Conservation (phyloP, 2,329 filamentous ascomycete species). For the Chrysoporthe austroafricana region DNA sequence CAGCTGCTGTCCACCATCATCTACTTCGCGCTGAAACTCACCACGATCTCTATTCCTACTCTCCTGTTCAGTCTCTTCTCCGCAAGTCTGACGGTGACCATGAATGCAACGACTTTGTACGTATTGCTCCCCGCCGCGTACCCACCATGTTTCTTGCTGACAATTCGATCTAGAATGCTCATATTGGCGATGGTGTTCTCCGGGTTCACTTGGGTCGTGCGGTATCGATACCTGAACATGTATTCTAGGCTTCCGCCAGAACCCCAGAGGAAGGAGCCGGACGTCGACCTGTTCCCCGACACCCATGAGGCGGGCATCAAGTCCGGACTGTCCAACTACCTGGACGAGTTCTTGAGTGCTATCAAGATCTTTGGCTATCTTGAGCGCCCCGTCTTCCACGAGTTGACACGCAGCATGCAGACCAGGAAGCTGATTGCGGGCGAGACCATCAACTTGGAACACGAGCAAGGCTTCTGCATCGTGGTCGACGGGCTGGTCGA, state of each 20-base stretch:
- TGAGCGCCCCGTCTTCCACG: constrained; percentile 95
- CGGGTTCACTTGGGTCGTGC: constrained; percentile 89
- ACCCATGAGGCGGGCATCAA: constrained; percentile 88
- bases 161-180: constrained; percentile 60
- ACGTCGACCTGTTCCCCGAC: constrained; percentile 93
- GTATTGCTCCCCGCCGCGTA: constrained; percentile 36
- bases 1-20: constrained; percentile 61
- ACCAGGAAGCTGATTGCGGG: constrained; percentile 94
- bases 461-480: constrained; percentile 97
- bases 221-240: constrained; percentile 96
- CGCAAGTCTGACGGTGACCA: constrained; percentile 92
- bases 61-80: constrained; percentile 89
- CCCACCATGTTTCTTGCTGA: constrained; percentile 29
- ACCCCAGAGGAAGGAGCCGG: constrained; percentile 92
- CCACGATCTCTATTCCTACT: constrained; percentile 86
- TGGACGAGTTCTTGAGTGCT: constrained; percentile 96
- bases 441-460: constrained; percentile 91
- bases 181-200: constrained; percentile 78
- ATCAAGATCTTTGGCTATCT: constrained; percentile 99
- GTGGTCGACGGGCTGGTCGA: constrained; percentile 96
- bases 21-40: constrained; percentile 83
- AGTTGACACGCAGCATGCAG: constrained; percentile 97
- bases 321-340: constrained; percentile 89
- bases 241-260: constrained; percentile 93
- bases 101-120: constrained; percentile 96